A percentile compares a stretch with the other conserved stretches of the same genome.
Evolutionary conservation across 805 yeast genomes (phyloP).

Genomic region (fission yeast (Schizosaccharomyces pombe)): ASM294v3 CU329670.1:1242501-1243000

Average conservation of each 20-base stretch:
- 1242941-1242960: too few relatives aligned
- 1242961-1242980: too few relatives aligned
- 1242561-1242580: conserved; percentile 22
- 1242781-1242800: too few relatives aligned
- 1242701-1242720: neutral
- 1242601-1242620: conserved; percentile 21
- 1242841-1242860: too few relatives aligned
- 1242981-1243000: too few relatives aligned
- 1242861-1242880: too few relatives aligned
- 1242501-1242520: conserved; percentile 30
- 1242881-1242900: too few relatives aligned
- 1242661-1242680: conserved; percentile 2
- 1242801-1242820: too few relatives aligned
- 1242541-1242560: conserved; percentile 64
- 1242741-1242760: conserved; percentile 2
- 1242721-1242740: neutral
- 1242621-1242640: neutral
- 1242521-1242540: conserved; percentile 80
- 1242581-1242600: conserved; percentile 22
- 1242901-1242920: too few relatives aligned
- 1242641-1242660: neutral
- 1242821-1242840: too few relatives aligned
- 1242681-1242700: neutral
- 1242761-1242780: conserved; percentile 13
- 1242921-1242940: too few relatives aligned